A percentile compares a stretch with the other conserved stretches of the same genome.
Conservation (phyloP, 75 land plant genomes). For the Picea sitchensis region DNA sequence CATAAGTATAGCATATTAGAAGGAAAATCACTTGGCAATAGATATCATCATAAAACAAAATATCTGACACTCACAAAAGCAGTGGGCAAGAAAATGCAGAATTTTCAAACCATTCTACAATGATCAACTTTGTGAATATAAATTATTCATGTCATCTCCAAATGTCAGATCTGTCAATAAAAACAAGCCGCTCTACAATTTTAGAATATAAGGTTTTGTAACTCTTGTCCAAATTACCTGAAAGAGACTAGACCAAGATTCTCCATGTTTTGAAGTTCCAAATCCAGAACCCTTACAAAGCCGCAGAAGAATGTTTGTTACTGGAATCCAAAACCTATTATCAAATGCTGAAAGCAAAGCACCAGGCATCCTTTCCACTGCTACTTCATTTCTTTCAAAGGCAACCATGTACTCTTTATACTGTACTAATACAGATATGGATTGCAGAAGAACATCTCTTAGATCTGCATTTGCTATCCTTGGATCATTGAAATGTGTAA, state of each 20-base stretch:
- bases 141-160: neutral
- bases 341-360: slow-evolving; percentile 84
- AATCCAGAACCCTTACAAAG: slow-evolving; percentile 94
- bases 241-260: slow-evolving; percentile 75
- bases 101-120: neutral
- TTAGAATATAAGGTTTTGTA: neutral
- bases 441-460: slow-evolving; percentile 88
- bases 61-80: neutral
- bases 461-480: slow-evolving; percentile 90
- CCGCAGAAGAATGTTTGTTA: slow-evolving; percentile 82
- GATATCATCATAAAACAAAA: neutral
- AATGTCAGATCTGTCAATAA: neutral
- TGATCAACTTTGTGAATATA: neutral
- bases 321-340: slow-evolving; percentile 95
- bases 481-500: slow-evolving; percentile 86
- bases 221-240: slow-evolving; percentile 46
- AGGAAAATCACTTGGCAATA: slow-evolving; percentile 1
- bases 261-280: slow-evolving; percentile 85
- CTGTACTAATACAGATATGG: slow-evolving; percentile 90
- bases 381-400: slow-evolving; percentile 76
- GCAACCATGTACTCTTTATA: slow-evolving; percentile 79
- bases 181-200: neutral
- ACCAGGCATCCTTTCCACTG: slow-evolving; percentile 66
- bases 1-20: slow-evolving; percentile 1
- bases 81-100: neutral